Base-by-base conservation (phyloP, 352 stramenopile species). In the Phytophthora capsici region DNA sequence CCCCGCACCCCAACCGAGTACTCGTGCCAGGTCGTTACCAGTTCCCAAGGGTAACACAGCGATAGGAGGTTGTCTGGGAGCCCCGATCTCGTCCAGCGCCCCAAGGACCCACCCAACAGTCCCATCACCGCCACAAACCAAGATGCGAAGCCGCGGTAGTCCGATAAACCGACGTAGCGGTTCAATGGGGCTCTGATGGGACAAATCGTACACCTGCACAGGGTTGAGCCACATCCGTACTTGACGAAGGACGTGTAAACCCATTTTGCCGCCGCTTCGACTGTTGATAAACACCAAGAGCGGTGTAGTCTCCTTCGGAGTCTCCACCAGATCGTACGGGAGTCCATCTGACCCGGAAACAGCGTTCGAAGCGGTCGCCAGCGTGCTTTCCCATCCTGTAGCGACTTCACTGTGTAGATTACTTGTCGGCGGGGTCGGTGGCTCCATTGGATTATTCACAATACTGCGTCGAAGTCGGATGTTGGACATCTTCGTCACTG, bases 271-370 rank as follows among this genome's bases (percentile, higher is more conserved):
- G 4, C 97, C 97, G 30, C 91, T 98, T 9, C 91, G 86, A 52
- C 91, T 97, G 72, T 99, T 99, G 45, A 99, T 97, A 75, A 99
- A 99, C 10, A 98, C 93, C 23, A 93, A 66, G 1, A 93, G 71
- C 20, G 84, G 84, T 1, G 82, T 89, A 1, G 65, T 75, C 23
- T 82, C 76, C 22, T 76, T 74, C 3, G 82, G 66, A 1, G 75
- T 73, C 41, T 75, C 68, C 1, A 88, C 28, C 19, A 93, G 78
- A 19, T 90, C 71, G 37, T 89, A 93, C 22, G 82, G 78, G 19
- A 91, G 63, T 14, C 71, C 64, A 34, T 75, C 56, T 12, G 25
- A 63, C 22, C 30, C 57, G 22, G 50, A 59, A 2, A 77, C 54
- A 9, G 37, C 68, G 40, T 56, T 72, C 5, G 68, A 75, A 37